These are phyloP conservation scores for Saccharomycopsis fibuligera DNA, from an alignment of 805 yeast species.

Conservation along the genomic window DNA sequence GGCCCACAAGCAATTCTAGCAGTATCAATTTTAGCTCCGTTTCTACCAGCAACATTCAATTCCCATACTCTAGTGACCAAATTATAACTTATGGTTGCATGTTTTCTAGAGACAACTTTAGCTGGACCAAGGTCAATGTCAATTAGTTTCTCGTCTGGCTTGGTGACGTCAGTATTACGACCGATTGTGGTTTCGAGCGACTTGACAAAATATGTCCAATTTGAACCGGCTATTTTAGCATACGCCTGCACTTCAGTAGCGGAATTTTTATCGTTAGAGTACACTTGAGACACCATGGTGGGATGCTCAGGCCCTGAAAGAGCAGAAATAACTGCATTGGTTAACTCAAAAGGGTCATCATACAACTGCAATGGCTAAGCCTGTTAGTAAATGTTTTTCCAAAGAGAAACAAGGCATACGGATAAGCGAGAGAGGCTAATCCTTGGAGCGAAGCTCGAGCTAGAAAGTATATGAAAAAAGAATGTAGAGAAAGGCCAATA, in stretches of 20 bases:
- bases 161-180: constrained; percentile 53
- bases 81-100: constrained; percentile 79
- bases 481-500: too few relatives aligned
- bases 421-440: not conserved
- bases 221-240: constrained; percentile 88
- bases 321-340: constrained; percentile 68
- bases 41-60: constrained; percentile 74
- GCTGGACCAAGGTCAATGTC: constrained; percentile 96
- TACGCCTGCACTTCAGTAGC: constrained; percentile 88
- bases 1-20: constrained; percentile 39
- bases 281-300: constrained; percentile 67
- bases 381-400: not conserved
- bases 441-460: too few relatives aligned
- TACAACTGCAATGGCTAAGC: constrained; percentile 24
- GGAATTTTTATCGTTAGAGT: constrained; percentile 63
- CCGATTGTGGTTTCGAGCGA: constrained; percentile 72
- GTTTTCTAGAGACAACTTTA: constrained; percentile 90
- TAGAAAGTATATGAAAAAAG: too few relatives aligned
- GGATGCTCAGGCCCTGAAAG: constrained; percentile 66
- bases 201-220: constrained; percentile 94
- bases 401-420: not conserved
- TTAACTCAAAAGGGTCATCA: constrained; percentile 56
- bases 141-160: constrained; percentile 25
- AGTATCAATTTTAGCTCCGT: constrained; percentile 89
- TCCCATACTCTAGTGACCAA: constrained; percentile 78